Percentiles rank a stretch among this genome's conserved stretches.
Conservation (phyloP, 164 flowering plant genomes). For the Santalum album region DNA sequence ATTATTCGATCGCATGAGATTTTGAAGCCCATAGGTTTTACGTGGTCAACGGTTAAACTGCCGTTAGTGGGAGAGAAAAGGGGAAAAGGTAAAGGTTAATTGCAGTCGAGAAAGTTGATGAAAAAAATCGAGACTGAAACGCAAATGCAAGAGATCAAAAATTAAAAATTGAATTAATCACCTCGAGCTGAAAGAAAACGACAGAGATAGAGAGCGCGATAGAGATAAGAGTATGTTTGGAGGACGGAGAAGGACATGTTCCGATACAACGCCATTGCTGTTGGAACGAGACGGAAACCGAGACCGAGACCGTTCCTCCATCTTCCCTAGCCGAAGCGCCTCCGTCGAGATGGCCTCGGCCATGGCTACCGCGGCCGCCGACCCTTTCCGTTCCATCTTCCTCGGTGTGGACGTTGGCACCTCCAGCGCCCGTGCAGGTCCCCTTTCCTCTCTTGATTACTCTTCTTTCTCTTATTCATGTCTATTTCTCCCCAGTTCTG, state of each 20-base stretch:
- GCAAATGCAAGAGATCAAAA: too few species aligned
- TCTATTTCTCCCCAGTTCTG: neutral
- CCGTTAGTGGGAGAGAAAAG: too few species aligned
- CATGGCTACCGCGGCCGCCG: conserved; percentile 11
- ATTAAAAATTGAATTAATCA: too few species aligned
- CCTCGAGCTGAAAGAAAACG: too few species aligned
- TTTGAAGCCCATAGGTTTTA: too few species aligned
- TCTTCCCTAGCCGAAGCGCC: conserved; percentile 1
- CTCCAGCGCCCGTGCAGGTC: conserved; percentile 98
- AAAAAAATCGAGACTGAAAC: too few species aligned
- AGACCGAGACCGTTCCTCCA: conserved; percentile 7
- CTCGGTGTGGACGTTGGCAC: conserved; percentile 98
- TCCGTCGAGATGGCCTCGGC: conserved; percentile 41
- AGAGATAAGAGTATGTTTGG: neutral
- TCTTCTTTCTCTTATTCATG: conserved; percentile 5
- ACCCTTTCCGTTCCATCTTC: conserved; percentile 32
- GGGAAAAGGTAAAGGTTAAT: too few species aligned
- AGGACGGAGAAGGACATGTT: conserved; percentile 12
- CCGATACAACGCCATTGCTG: conserved; percentile 24
- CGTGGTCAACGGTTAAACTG: too few species aligned
- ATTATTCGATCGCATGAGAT: too few species aligned
- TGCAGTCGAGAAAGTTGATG: too few species aligned
- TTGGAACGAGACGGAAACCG: neutral
- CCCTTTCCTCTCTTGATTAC: neutral
- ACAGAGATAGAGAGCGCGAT: too few species aligned